Evolutionary conservation across 2,329 filamentous ascomycete genomes (phyloP), one percentile per base, ranked within the genome.

Genomic region (Leptographium flavum): DNA sequence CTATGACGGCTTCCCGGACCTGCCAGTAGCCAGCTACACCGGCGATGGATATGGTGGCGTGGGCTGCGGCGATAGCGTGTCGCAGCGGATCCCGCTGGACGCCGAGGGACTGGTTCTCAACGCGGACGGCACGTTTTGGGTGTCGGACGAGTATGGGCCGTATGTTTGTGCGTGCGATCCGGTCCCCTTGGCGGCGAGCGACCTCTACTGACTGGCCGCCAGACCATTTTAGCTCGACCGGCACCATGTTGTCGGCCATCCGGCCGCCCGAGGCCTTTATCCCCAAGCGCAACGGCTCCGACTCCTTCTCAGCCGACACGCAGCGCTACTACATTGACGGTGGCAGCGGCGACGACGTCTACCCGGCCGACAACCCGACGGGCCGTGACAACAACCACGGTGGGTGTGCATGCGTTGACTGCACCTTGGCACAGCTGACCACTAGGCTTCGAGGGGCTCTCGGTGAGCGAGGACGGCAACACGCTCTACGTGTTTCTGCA

Each of bases 81-180:
- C 69, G 0, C 68, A 66, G 47, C 66, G 75, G 13, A 68, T 84
- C 30, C 59, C 73, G 0, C 55, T 86, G 3, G 82, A 87, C 54
- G 62, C 73, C 0, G 82, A 87, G 62, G 81, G 81, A 1, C 62
- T 87, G 0, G 73, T 76, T 1, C 65, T 86, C 7, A 70, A 70
- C 41, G 39, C 45, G 0, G 72, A 81, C 45, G 76, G 73, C 13
- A 66, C 67, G 1, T 84, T 83, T 61, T 86, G 79, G 78, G 65
- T 84, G 33, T 72, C 67, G 8, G 81, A 86, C 55, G 81, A 85
- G 60, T 81, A 83, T 55, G 81, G 79, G 0, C 79, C 79, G 0
- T 84, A 79, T 53, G 63, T 84, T 21, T 86, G 45, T 46, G 17
- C 15, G 45, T 42, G 13, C 9, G 17, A 2, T 27, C 11, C 13